Conservation (phyloP, 139 green algal genomes). For the Coccomyxa sp. region DNA sequence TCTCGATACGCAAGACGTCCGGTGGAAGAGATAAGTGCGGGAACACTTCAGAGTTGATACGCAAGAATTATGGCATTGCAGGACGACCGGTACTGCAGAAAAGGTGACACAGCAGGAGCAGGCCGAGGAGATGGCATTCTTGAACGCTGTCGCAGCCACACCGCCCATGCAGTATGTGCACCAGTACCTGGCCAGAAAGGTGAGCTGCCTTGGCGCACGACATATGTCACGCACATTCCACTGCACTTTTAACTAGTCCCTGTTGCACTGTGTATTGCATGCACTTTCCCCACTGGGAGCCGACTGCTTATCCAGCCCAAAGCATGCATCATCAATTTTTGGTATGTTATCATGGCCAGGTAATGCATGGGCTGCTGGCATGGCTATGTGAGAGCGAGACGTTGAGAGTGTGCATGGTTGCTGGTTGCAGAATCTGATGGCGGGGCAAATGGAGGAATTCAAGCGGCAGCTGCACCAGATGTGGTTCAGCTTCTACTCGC, state of each 20-base stretch:
- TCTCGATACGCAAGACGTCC: background rate
- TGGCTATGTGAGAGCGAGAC: background rate
- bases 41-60: background rate
- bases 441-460: conserved; percentile 22
- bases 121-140: conserved; percentile 45
- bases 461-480: conserved; percentile 43
- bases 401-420: background rate
- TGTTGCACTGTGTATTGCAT: too few relatives aligned
- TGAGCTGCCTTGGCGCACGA: background rate
- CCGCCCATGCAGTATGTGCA: conserved; percentile 50
- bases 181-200: conserved; percentile 33
- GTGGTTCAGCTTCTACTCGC: conserved; percentile 44
- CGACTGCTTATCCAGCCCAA: background rate
- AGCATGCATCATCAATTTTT: background rate
- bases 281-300: background rate
- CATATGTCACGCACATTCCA: background rate
- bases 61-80: background rate
- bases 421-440: conserved; percentile 9
- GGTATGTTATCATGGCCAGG: background rate
- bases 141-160: conserved; percentile 42
- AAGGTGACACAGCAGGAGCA: conserved; percentile 20
- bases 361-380: background rate
- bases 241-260: background rate
- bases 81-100: conserved; percentile 30
- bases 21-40: background rate